Evolutionary conservation across 192 early-diverging fungal genomes (phyloP), one percentile per base, ranked within the genome.

Genomic region (Entophlyctis luteolus): DNA sequence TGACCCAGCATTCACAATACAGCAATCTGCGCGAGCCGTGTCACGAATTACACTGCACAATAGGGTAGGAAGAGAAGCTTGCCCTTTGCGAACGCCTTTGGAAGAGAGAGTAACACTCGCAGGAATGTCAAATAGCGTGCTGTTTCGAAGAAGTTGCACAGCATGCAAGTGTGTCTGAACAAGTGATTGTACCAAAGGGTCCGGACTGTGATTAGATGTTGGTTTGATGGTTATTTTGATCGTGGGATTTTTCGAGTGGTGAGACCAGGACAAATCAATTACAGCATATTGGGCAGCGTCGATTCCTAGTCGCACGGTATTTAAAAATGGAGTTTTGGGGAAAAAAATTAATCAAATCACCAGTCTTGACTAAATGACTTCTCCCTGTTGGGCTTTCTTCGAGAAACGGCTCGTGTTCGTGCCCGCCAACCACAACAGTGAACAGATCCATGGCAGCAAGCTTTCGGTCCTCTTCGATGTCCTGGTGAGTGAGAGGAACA

Each of bases 361-460:
- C 60, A 28, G 60, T 63, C 49, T 63, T 63, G 18, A 63, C 29
- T 27, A 63, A 5, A 0, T 63, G 60, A n/a, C 46, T 32, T 42
- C 39, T 8, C 8, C n/a, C 10, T 18, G 23, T 22, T 16, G 23
- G 22, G 4, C 2, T 8, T 3, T 47, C 23, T 33, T 63, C 60
- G 14, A 63, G 32, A 31, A 63, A 63, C 3, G 60, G 45, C 46
- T 47, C 47, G 47, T 63, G 60, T 49, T 63, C 60, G 60, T 63
- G 60, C 4, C 60, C 60, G 25, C 60, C 60, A 16, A 63, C 29
- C 2, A 63, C 32, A 31, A 63, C 4, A 31, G 60, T 42, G 23
- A 63, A 63, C 2, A 63, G 27, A n/a, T 31, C 28, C 2, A 31
- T 63, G 42, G 20, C 16, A 10, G 60, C 60, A 49, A 63, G 60